Evolutionary conservation across 23 red algal genomes (phyloP), one percentile per base, ranked within the genome.

Genomic region (Gracilaria vermiculophylla): DNA sequence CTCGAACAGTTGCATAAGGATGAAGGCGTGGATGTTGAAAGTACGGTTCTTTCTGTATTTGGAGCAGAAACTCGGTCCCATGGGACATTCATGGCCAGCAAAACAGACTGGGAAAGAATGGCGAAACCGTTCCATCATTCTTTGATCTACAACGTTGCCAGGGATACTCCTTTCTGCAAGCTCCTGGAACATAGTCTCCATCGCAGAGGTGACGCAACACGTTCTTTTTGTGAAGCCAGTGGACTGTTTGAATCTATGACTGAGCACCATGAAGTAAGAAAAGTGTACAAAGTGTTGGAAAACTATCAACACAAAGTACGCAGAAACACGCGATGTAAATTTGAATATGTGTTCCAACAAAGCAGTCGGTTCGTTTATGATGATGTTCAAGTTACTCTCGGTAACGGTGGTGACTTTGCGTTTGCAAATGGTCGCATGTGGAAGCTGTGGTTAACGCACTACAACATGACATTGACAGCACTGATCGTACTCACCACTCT

Each of bases 1-100:
- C 77, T 98, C 25, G 96, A 98, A 85, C 90, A 98, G 60, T 53
- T 98, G 52, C 76, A 86, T 40, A 82, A 88, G 44, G 96, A 92
- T 55, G 90, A 89, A 24, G 76, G 78, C 12, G 25, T 47, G 9
- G 55, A 64, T 9, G 52, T 53, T 24, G 74, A 67, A 25, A 78
- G 77, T 42, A 77, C 82, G 7, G 81, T 91, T 1, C 70, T 78
- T 36, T 48, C 65, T 48, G 66, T 95, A 21, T 90, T 91, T 76
- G 93, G 85, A 34, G 77, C 85, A 20, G 76, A 83, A 36, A 84
- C 80, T 16, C 17, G 82, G 45, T 83, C 89, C 19, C 53, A 60
- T 76, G 89, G 89, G 27, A 81, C 53, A 15, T 92, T 92, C 43
- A 76, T 64, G 28, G 40, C 39, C n/a, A 84, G 78, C 69, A 77